Percentiles rank a stretch among this genome's conserved stretches.
Conservation (phyloP, 805 yeast genomes). For the Yamadazyma takamatsuzukensis region DNA sequence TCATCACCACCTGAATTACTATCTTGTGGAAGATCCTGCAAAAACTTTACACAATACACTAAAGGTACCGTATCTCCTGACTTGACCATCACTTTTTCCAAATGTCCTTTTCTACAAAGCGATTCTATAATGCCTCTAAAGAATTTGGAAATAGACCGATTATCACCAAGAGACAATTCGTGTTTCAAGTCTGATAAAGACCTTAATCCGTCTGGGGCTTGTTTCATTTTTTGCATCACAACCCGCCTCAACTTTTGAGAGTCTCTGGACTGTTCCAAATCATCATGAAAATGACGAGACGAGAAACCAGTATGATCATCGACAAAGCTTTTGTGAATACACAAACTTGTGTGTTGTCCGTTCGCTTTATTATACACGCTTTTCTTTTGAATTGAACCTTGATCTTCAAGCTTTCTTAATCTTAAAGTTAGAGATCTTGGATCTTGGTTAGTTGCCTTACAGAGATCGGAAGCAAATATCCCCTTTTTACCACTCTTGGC, state of each 20-base stretch:
- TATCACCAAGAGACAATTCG: constrained; percentile 51
- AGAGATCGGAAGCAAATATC: constrained; percentile 55
- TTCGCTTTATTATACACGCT: constrained; percentile 29
- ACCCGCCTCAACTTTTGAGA: constrained; percentile 24
- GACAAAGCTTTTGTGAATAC: constrained; percentile 49
- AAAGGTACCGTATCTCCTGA: constrained; percentile 8
- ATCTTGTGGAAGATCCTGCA: constrained; percentile 47
- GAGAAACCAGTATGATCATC: constrained; percentile 20
- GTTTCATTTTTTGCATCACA: constrained; percentile 49
- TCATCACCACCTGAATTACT: constrained; percentile 34
- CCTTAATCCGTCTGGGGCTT: constrained; percentile 59
- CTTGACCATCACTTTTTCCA: constrained; percentile 50
- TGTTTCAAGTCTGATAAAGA: constrained; percentile 58
- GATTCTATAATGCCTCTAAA: constrained; percentile 47
- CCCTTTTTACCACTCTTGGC: constrained; percentile 57
- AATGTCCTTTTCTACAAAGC: constrained; percentile 41
- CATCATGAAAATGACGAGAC: constrained; percentile 17
- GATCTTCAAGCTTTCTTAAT: constrained; percentile 49
- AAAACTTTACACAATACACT: constrained; percentile 37
- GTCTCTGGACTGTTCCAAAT: constrained; percentile 24
- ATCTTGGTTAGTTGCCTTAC: constrained; percentile 61
- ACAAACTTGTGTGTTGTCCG: constrained; percentile 51
- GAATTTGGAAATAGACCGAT: constrained; percentile 36
- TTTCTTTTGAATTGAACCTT: constrained; percentile 44
- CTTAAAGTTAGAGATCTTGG: constrained; percentile 66